Percentiles rank a stretch among this genome's conserved stretches.
phyloP scores from a whole-genome alignment of 2,329 filamentous ascomycete genomes.

The Bipolaris bicolor region DNA sequence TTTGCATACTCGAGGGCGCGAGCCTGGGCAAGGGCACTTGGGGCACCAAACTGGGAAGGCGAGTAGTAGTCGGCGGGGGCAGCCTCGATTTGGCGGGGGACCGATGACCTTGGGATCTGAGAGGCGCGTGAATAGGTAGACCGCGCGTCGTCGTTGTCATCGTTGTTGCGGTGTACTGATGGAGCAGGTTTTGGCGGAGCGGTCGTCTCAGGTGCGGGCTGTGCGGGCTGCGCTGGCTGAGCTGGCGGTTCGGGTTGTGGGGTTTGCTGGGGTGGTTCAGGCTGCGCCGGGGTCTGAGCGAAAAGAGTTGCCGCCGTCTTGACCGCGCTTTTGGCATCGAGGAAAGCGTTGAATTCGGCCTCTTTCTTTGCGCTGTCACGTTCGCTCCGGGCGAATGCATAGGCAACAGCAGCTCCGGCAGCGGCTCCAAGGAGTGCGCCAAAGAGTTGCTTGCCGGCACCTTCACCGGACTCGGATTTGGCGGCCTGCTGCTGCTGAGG shows the following conservation, averaged over 20 bases:
- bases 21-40: conserved; percentile 15
- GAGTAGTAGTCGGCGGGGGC: conserved; percentile 45
- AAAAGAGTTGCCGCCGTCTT: conserved; percentile 36
- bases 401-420: conserved; percentile 77
- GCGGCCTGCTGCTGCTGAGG: conserved; percentile 30
- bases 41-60: conserved; percentile 40
- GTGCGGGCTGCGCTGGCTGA: conserved; percentile 24
- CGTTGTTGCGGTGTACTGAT: conserved; percentile 46
- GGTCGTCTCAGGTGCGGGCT: conserved; percentile 7
- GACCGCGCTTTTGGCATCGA: conserved; percentile 41
- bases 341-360: conserved; percentile 47
- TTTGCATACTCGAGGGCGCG: conserved; percentile 1
- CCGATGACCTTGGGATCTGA: conserved; percentile 23
- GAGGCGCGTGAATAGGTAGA: conserved; percentile 40
- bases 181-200: conserved; percentile 16
- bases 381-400: conserved; percentile 72
- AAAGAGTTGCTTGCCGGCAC: conserved; percentile 68
- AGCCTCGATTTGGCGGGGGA: conserved; percentile 48
- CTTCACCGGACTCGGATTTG: conserved; percentile 48
- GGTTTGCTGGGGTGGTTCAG: conserved; percentile 39
- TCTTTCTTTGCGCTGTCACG: conserved; percentile 54
- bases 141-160: conserved; percentile 44
- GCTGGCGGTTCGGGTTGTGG: conserved; percentile 39
- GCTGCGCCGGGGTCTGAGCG: conserved; percentile 37
- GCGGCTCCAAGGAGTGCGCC: conserved; percentile 80